Evolutionary conservation across 495 filamentous ascomycete species (phyloP), one percentile per base, ranked within the genome.

Genomic region (Neurospora sp.): DNA sequence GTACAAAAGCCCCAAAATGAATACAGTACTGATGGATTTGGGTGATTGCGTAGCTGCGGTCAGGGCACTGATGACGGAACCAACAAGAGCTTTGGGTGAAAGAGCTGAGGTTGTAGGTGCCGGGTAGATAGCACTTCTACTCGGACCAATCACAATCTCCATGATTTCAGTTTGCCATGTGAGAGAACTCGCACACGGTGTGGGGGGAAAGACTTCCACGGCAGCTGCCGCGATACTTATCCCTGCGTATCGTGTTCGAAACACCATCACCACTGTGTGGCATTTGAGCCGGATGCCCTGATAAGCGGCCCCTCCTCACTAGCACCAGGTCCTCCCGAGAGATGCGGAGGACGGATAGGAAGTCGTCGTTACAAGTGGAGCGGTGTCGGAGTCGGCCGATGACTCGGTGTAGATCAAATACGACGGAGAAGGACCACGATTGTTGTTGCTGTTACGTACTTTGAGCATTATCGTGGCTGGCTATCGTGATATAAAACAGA

Each of bases 51-150:
- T 69, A 68, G 39, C 71, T 69, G 5, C 14, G 71, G 1, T 42
- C 46, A 31, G 27, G 27, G 27, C 27, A 20, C 69, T 71, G 71
- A 78, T 78, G 77, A 78, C 77, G 75, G 74, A 72, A 78, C 70
- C 69, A 18, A 69, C 12, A 65, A 31, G 14, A 61, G 22, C 53
- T 61, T 61, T 37, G 53, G 53, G 5, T 5, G 53, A 35, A 35
- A 61, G 53, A 61, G 53, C 53, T 31, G 53, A 61, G 27, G 53
- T 61, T 61, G 27, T 12, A 61, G 53, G 31, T 31, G 53, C 5
- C 22, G 27, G 27, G 27, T 31, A 31, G 27, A 31, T 31, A 31
- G 53, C 53, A 65, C 53, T 65, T 65, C 35, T 9, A 18, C 53
- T 35, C 53, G 12, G 14, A 65, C 53, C 53, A 65, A 65, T 65